A percentile compares a stretch with the other conserved stretches of the same genome.
phyloP scores from a whole-genome alignment of 2,329 filamentous ascomycete genomes.

The Taxawa tesnikishii region DNA sequence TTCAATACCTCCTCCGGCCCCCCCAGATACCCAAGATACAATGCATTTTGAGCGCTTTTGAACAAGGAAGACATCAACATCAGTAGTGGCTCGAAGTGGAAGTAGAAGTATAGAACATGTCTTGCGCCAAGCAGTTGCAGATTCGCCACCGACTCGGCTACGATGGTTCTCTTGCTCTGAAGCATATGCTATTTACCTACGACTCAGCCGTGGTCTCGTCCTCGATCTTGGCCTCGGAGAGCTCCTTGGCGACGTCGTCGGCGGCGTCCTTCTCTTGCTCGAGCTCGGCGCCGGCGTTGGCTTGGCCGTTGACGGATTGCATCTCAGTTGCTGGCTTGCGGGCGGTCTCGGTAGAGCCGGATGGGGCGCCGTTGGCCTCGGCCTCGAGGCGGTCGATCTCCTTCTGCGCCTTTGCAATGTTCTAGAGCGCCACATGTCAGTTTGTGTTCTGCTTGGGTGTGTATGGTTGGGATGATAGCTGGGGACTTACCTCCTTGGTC shows the following conservation, averaged over 20 bases:
- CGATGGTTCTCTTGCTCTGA: no score
- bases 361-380: slow-evolving; percentile 49
- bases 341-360: slow-evolving; percentile 41
- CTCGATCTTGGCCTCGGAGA: slow-evolving; percentile 49
- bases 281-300: slow-evolving; percentile 41
- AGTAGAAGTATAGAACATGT: no score
- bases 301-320: slow-evolving; percentile 39
- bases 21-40: no score
- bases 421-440: slow-evolving; percentile 45
- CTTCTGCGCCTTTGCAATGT: slow-evolving; percentile 91
- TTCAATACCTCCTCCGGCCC: no score
- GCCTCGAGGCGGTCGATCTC: slow-evolving; percentile 75
- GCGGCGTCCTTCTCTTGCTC: slow-evolving; percentile 47
- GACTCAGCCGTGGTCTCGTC: slow-evolving; percentile 21
- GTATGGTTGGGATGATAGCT: neutral
- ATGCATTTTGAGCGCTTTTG: no score
- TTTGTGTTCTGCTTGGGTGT: slow-evolving; percentile 4
- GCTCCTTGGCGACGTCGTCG: slow-evolving; percentile 45
- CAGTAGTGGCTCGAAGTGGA: no score
- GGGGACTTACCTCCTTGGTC: slow-evolving; percentile 66
- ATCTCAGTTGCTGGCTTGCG: slow-evolving; percentile 40
- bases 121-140: no score
- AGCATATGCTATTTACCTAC: no score
- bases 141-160: no score
- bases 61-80: no score